Evolutionary conservation across 129 eudicot species (phyloP), one percentile per base, ranked within the genome.

Genomic region (Silybum marianum): DNA sequence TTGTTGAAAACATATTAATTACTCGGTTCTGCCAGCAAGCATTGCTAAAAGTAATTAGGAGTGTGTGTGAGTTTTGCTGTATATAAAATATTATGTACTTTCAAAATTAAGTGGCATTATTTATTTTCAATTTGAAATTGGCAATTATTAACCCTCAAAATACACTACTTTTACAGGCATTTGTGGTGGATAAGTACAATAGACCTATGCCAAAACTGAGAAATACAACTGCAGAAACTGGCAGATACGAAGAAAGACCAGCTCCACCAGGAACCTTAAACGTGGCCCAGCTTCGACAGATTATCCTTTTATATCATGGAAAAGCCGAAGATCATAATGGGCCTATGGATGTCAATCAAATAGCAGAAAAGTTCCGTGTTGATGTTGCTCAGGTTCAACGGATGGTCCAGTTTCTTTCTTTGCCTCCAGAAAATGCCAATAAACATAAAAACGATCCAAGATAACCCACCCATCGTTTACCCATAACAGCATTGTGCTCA

Each of bases 201-300:
- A 84, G 97, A 83, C 97, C 98, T 32, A 77, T 90, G 84, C 98
- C 98, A 34, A 94, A 94, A 76, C 80, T 89, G 69, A 88, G 98
- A 76, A 94, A 90, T 71, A 94, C 98, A 19, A 92, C 86, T 68
- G 54, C 87, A 7, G 96, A 90, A 18, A 81, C 91, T 7, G 80
- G 88, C 69, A 82, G 92, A 81, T 92, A 89, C 18, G 97, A 94
- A 72, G 90, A 87, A 65, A 87, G 86, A 72, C 88, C 92, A 0
- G 92, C 87, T 14, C 90, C 97, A 42, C 89, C 93, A 12, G 98
- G 98, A 80, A 92, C 98, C 75, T 74, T 94, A 36, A 90, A 94
- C 67, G 93, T 92, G 40, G 89, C 88, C 0, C 97, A 94, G 85
- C 80, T 94, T 74, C 96, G 96, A 71, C 96, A 92, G 38, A 82